phyloP scores from a whole-genome alignment of 1,139 yeast genomes.

The Scheffersomyces stambukii region DNA sequence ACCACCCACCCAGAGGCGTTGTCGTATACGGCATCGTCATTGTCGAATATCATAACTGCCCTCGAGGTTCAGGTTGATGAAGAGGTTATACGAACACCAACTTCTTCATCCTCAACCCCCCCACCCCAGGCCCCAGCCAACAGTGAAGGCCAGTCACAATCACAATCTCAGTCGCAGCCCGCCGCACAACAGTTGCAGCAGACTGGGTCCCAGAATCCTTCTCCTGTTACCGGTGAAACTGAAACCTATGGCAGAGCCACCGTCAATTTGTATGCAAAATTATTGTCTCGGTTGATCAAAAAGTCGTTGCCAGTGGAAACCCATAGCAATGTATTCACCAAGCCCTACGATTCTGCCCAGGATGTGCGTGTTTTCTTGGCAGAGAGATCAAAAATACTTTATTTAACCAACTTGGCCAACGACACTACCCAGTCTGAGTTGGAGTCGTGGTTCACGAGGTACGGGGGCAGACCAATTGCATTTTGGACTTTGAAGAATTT shows the following conservation, averaged over 20 bases:
- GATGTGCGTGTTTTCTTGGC: conserved; percentile 65
- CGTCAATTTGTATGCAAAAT: conserved; percentile 27
- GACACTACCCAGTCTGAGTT: conserved; percentile 90
- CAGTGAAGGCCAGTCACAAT: conserved; percentile 1
- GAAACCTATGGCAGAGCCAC: conserved; percentile 8
- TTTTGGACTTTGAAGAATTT: conserved; percentile 79
- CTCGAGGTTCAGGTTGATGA: conserved; percentile 49
- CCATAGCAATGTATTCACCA: conserved; percentile 55
- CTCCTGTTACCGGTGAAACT: conserved; percentile 2
- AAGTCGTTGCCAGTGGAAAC: conserved; percentile 53
- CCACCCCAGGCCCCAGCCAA: conserved; percentile 4
- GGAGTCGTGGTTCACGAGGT: conserved; percentile 88
- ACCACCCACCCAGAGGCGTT: conserved; percentile 55
- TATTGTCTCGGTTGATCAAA: conserved; percentile 49
- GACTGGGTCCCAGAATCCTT: background rate
- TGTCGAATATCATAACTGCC: conserved; percentile 54
- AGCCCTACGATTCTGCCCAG: conserved; percentile 70
- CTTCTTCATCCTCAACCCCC: conserved; percentile 7
- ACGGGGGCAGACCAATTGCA: conserved; percentile 81
- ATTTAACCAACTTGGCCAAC: conserved; percentile 69
- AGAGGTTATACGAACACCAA: conserved; percentile 5
- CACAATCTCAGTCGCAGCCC: conserved; percentile 5
- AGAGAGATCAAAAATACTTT: conserved; percentile 77
- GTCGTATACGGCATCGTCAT: conserved; percentile 45
- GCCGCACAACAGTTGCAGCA: conserved; percentile 1